Evolutionary conservation across 305 asterid species (phyloP), one percentile per base, ranked within the genome.

Genomic region (Fraxinus ornus): DNA sequence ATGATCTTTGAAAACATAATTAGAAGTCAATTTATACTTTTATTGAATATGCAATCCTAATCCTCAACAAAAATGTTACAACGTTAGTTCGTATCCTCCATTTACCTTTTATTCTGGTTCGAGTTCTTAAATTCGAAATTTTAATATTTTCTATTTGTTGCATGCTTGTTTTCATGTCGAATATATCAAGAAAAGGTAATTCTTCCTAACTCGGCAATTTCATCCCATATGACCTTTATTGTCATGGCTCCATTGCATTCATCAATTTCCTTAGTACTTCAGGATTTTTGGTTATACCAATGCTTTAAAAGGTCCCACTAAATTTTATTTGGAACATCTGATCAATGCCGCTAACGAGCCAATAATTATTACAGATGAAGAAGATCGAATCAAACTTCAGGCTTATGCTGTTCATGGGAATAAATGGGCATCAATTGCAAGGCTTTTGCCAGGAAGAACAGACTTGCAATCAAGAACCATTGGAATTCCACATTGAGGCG

Each of bases 311-410:
- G 13, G 3, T 79, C 2, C 36, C 39, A 49, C 74, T 55, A 41
- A 5, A 17, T 66, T 62, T 15, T 52, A 15, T 1, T 52, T n/a
- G 24, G 5, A 21, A 52, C 21, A 52, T 13, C 24, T 52, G 8
- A 52, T 49, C 60, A 26, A 78, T 4, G 49, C 62, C 44, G 70
- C 88, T 86, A 28, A 86, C 78, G 81, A 81, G 82, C 37, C 36
- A 33, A 33, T 33, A 33, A 33, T 33, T 33, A 4, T 4, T 33
- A 57, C 93, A 95, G 98, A 90, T 81, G 98, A 95, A 85, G 98
- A 93, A 88, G 98, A 94, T 82, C 91, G 86, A 12, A 83, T 92
- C 64, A 95, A 94, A 80, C 84, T 92, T 77, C 89, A 33, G 36
- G 36, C 36, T 33, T 33, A 32, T 3, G 35, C 35, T 32, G 35